Evolutionary conservation across 108 stramenopile species (phyloP).

Genomic region (Mayamaea pseudoterrestris): DNA sequence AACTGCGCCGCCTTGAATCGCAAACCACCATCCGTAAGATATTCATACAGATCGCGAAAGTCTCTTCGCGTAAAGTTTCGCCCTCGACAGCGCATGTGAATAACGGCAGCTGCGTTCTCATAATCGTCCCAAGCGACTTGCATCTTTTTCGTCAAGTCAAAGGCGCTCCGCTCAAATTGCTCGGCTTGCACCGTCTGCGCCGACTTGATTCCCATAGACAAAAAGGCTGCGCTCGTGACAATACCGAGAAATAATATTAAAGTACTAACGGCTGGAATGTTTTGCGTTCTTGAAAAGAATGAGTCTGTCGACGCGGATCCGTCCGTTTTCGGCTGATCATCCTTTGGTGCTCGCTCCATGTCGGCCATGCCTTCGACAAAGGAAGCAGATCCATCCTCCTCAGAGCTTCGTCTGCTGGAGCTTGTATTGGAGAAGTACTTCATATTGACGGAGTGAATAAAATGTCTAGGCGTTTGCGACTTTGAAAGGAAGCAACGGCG

Average conservation of each 20-base stretch:
- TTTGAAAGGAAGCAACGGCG: no score
- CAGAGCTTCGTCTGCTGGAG: no score
- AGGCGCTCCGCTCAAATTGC: conserved; percentile 18
- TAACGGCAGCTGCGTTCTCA: conserved; percentile 13
- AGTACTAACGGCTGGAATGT: no score
- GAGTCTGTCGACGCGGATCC: no score
- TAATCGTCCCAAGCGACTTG: conserved; percentile 20
- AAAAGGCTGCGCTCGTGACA: conserved; percentile 8
- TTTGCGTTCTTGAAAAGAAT: no score
- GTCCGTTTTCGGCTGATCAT: no score
- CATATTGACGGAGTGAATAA: no score
- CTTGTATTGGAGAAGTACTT: no score
- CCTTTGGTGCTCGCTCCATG: no score
- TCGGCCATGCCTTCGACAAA: no score
- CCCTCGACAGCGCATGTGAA: conserved; percentile 17
- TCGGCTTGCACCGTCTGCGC: conserved; percentile 1
- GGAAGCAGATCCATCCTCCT: no score
- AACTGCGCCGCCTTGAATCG: conserved; percentile 20
- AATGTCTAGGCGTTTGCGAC: no score
- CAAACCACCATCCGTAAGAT: conserved; percentile 12
- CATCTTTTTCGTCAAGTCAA: conserved; percentile 7
- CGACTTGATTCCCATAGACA: conserved; percentile 8
- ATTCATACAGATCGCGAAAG: conserved; percentile 27
- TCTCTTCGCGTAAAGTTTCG: conserved; percentile 7
- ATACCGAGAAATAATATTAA: conserved; percentile 12